Evolutionary conservation across 768 basidiomycete species (phyloP), one percentile per base, ranked within the genome.

Genomic region (Amanita brunnescens): DNA sequence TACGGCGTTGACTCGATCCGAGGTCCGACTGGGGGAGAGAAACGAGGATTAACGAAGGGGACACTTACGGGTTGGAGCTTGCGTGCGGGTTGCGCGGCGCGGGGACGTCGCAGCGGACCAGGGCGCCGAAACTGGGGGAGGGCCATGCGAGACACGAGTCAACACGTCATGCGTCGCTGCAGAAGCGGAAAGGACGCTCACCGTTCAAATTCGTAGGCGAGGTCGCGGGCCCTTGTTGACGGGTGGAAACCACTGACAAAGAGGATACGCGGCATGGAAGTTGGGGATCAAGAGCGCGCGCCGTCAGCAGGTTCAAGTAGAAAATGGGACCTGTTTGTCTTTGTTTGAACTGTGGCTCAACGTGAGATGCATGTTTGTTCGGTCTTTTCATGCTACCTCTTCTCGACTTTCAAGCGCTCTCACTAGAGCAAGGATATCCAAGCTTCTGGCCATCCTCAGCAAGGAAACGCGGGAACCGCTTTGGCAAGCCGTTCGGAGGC

Each of bases 141-240:
- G 20, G 37, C 16, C 26, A 7, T 29, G 33, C 39, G 29, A 20
- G 58, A 60, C 49, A 47, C 29, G 24, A 44, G 26, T 35, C 3
- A 47, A 34, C 34, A 47, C 32, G 18, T 10, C 42, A 44, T 23
- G 40, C 40, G 12, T 44, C 3, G 4, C 7, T 8, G 5, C n/a
- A 16, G 6, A 10, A 32, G 20, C 32, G 16, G 3, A 7, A 18
- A 6, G 52, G 38, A 40, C 2, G 65, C 72, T 41, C 53, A 90
- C 90, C 84, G 77, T 75, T 93, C 91, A 59, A 93, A 92, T 65
- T 91, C 89, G 59, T 70, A 87, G 1, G 91, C 91, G 2, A 93
- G 77, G 59, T 91, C 89, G 48, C 84, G 77, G 7, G 91, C 90
- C 20, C 88, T 80, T 2, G 87, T 91, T n/a, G 79, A 68, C 4